Evolutionary conservation across 768 basidiomycete genomes (phyloP), one percentile per base, ranked within the genome.

Genomic region (Amanita phalloides): DNA sequence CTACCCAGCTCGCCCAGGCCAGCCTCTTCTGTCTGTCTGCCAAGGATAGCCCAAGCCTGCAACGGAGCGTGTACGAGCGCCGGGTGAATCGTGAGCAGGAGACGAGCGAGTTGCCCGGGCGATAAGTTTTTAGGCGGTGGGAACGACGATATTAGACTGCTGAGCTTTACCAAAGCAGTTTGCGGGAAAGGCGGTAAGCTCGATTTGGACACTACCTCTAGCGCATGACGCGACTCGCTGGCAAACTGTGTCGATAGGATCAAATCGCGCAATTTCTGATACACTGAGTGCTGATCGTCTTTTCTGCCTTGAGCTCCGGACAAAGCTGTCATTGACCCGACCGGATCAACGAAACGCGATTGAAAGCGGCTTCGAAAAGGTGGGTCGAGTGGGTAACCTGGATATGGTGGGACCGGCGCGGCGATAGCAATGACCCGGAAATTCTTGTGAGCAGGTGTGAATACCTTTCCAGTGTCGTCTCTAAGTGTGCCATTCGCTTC

Each of bases 391-490:
- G 75, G 81, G 60, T 80, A 79, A 23, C 82, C 82, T 3, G 79
- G 74, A 61, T 81, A 82, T 14, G 81, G 82, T 14, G 82, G 82
- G 0, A 84, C 81, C 3, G 82, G 82, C 0, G 82, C 79, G 8
- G 78, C 82, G 36, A 85, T 82, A 13, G 82, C 82, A 38, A 85
- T 76, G 35, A 84, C 81, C 11, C 82, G 72, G 58, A 85, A 85
- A 57, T 79, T 75, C 65, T 73, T 75, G 66, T 84, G 81, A 1
- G 82, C 82, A 8, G 81, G 79, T 23, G 84, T 73, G 59, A 85
- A 82, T 6, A 66, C 63, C 51, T 73, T 74, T 23, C 68, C 70
- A 46, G 62, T 58, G 23, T 63, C 60, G 28, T 64, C 61, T n/a
- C 58, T 61, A 3, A 60, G 62, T 0, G 61, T 59, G 35, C 61